Conservation (phyloP, 164 flowering plant species). For the Kingdonia uniflora region DNA sequence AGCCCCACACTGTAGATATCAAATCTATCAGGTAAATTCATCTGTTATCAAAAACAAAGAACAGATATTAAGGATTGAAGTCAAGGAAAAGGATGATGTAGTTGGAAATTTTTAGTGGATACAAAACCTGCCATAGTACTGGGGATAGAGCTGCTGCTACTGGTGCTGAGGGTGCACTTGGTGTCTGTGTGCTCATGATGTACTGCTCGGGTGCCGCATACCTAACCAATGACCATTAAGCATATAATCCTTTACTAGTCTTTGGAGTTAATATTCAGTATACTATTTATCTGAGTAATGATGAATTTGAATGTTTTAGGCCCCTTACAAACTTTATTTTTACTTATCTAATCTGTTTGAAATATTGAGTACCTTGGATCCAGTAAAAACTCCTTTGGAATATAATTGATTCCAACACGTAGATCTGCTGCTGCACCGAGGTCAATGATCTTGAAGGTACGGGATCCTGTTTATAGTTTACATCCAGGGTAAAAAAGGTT, state of each 20-base stretch:
- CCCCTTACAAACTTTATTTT: too few relatives aligned
- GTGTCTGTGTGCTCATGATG: constrained; percentile 99
- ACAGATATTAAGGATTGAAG: constrained; percentile 1
- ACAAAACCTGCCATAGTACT: constrained; percentile 86
- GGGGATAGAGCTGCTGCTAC: constrained; percentile 96
- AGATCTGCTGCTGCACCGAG: constrained; percentile 97
- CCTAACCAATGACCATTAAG: constrained; percentile 26
- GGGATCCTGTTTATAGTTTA: constrained; percentile 48
- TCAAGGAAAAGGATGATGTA: constrained; percentile 1
- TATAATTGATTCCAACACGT: constrained; percentile 94
- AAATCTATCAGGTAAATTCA: constrained; percentile 93
- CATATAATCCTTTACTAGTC: not conserved
- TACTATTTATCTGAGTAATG: too few relatives aligned
- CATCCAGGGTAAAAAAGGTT: not conserved
- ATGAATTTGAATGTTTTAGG: too few relatives aligned
- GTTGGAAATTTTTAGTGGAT: not conserved
- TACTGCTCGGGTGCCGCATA: constrained; percentile 99
- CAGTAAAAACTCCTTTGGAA: constrained; percentile 90
- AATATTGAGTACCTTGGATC: constrained; percentile 66
- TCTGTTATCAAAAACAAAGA: constrained; percentile 31
- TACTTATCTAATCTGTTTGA: too few relatives aligned
- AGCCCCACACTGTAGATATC: constrained; percentile 95
- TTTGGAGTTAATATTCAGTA: too few relatives aligned
- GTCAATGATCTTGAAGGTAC: constrained; percentile 94
- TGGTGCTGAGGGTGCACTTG: constrained; percentile 95